phyloP scores from a whole-genome alignment of 345 rosid species.

The Salix purpurea region DNA sequence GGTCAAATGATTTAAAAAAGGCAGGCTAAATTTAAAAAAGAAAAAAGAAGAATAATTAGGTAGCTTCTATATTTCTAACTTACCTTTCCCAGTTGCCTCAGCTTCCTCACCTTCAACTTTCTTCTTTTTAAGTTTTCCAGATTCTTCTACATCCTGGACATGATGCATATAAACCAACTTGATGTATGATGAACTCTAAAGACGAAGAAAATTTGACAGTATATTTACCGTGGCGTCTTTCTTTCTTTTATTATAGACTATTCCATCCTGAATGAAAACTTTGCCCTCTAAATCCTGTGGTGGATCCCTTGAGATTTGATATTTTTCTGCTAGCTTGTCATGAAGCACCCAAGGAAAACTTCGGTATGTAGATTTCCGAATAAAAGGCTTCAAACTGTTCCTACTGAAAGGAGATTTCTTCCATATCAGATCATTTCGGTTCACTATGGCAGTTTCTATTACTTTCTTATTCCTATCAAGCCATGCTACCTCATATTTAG shows the following conservation, averaged over 20 bases:
- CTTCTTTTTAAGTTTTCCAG: conserved; percentile 52
- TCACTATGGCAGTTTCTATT: conserved; percentile 42
- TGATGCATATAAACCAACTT: conserved; percentile 15
- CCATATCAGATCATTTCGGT: conserved; percentile 56
- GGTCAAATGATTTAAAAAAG: not conserved
- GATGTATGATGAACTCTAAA: conserved; percentile 1
- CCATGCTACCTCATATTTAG: conserved; percentile 64
- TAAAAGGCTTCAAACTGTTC: conserved; percentile 74
- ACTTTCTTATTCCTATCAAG: conserved; percentile 54
- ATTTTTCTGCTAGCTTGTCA: conserved; percentile 55
- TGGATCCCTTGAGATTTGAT: conserved; percentile 61
- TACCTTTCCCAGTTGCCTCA: conserved; percentile 25
- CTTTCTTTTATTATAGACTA: conserved; percentile 36
- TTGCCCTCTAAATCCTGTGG: conserved; percentile 59
- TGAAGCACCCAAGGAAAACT: conserved; percentile 87
- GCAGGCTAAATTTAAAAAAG: not conserved
- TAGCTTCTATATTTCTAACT: conserved; percentile 20
- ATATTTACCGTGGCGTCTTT: conserved; percentile 26
- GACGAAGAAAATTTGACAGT: not conserved
- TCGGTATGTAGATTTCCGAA: conserved; percentile 83
- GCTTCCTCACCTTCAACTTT: conserved; percentile 47
- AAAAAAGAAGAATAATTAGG: not conserved
- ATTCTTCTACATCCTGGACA: conserved; percentile 47
- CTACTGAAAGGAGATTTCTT: conserved; percentile 76
- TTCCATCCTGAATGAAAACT: conserved; percentile 58